phyloP scores from a whole-genome alignment of 148 eudicot genomes.

The Persicaria maculosa region DNA sequence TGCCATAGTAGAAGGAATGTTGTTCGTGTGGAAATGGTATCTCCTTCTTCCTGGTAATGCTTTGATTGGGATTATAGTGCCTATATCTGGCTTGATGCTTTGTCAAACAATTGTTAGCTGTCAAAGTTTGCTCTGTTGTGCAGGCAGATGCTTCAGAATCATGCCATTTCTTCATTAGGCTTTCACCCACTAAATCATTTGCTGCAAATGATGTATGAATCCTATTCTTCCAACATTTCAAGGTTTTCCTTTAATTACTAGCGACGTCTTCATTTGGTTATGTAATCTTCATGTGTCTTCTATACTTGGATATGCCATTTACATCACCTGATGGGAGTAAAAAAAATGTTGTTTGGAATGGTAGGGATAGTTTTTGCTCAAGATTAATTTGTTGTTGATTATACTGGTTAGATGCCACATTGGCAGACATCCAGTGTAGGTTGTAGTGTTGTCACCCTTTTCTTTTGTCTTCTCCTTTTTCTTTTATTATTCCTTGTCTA shows the following conservation, averaged over 20 bases:
- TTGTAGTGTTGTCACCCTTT: background rate
- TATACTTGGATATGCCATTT: background rate
- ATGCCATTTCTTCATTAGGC: slow-evolving; percentile 52
- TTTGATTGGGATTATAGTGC: slow-evolving; percentile 15
- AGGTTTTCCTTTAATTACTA: background rate
- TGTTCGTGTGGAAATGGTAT: slow-evolving; percentile 59
- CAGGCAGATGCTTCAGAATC: slow-evolving; percentile 46
- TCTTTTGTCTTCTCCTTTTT: background rate
- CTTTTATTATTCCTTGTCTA: background rate
- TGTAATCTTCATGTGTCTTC: background rate
- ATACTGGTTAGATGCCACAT: background rate
- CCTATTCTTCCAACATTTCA: background rate
- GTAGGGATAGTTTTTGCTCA: background rate
- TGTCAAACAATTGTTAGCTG: slow-evolving; percentile 9
- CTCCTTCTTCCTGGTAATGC: slow-evolving; percentile 46
- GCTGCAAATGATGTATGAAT: slow-evolving; percentile 63
- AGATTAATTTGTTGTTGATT: background rate
- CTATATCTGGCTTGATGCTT: background rate
- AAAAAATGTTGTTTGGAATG: background rate
- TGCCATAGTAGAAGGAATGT: slow-evolving; percentile 23
- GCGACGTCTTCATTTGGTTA: background rate
- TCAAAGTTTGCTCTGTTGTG: slow-evolving; percentile 19
- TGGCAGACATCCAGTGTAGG: background rate
- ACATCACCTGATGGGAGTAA: background rate
- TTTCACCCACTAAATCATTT: slow-evolving; percentile 42